Evolutionary conservation across 2,329 filamentous ascomycete species (phyloP).

Genomic region (Botrytis fragariae): DNA sequence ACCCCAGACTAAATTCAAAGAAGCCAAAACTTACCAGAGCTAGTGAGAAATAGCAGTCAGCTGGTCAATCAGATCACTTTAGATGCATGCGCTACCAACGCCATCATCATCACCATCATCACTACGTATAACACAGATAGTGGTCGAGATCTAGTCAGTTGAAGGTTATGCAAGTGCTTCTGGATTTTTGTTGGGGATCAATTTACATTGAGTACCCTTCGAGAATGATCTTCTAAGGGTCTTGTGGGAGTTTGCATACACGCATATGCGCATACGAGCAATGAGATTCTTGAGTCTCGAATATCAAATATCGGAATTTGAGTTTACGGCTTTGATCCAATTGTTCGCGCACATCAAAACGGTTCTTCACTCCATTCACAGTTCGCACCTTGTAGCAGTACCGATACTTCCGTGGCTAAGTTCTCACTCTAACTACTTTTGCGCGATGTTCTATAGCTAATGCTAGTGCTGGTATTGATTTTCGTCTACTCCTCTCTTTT

Average conservation of each 20-base stretch:
- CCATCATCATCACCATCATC: conserved; percentile 4
- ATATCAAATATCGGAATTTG: neutral
- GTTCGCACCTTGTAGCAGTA: neutral
- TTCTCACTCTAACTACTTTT: neutral
- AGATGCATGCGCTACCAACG: conserved; percentile 1
- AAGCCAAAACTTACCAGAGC: neutral
- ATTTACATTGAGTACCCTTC: neutral
- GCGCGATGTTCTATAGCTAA: neutral
- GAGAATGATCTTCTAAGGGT: neutral
- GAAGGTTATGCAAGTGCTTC: neutral
- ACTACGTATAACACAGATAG: neutral
- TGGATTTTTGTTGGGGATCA: neutral
- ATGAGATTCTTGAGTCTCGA: neutral
- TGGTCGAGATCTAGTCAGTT: neutral
- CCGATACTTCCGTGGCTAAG: neutral
- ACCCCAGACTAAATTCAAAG: neutral
- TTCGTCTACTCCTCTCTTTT: neutral
- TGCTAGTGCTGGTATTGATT: neutral
- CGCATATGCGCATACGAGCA: neutral
- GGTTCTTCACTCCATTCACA: neutral
- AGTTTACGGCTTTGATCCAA: neutral
- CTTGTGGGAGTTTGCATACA: neutral
- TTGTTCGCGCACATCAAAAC: neutral
- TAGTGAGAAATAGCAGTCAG: conserved; percentile 5
- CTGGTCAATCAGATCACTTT: conserved; percentile 2